A percentile compares a stretch with the other conserved stretches of the same genome.
Conservation (phyloP, 768 basidiomycete genomes). For the Hygrophorus pudorinus region DNA sequence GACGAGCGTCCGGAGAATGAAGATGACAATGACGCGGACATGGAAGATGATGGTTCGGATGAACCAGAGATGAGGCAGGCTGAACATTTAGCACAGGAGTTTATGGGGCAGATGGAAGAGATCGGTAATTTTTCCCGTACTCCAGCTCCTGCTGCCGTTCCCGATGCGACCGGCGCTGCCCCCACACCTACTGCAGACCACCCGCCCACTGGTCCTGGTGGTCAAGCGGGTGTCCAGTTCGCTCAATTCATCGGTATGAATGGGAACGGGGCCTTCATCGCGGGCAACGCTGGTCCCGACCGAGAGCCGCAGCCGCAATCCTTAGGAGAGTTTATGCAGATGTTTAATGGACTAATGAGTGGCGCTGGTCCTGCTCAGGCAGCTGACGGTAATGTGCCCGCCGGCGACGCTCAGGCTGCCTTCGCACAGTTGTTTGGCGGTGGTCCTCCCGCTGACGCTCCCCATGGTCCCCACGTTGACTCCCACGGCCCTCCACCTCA, state of each 20-base stretch:
- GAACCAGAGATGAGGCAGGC: slow-evolving; percentile 8
- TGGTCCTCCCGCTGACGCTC: background rate
- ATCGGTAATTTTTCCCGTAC: background rate
- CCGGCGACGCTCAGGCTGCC: background rate
- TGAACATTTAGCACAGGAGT: slow-evolving; percentile 9
- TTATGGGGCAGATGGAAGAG: slow-evolving; percentile 6
- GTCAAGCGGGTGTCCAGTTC: no score
- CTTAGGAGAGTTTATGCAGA: no score
- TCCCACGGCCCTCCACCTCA: slow-evolving; percentile 6
- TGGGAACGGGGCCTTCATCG: no score
- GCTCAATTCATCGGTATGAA: no score
- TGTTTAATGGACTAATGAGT: no score
- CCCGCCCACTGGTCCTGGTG: no score
- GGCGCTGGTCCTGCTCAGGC: background rate
- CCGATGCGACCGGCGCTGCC: no score
- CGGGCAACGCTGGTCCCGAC: no score
- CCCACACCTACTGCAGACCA: no score
- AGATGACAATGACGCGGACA: background rate
- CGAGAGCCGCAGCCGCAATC: no score
- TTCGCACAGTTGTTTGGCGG: slow-evolving; percentile 1
- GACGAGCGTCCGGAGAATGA: background rate
- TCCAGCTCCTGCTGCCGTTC: no score
- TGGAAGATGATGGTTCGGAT: background rate
- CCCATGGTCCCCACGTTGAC: background rate
- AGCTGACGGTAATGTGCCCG: background rate